Evolutionary conservation across 2,329 filamentous ascomycete genomes (phyloP), one percentile per base, ranked within the genome.

Genomic region (Graphilbum fragrans): DNA sequence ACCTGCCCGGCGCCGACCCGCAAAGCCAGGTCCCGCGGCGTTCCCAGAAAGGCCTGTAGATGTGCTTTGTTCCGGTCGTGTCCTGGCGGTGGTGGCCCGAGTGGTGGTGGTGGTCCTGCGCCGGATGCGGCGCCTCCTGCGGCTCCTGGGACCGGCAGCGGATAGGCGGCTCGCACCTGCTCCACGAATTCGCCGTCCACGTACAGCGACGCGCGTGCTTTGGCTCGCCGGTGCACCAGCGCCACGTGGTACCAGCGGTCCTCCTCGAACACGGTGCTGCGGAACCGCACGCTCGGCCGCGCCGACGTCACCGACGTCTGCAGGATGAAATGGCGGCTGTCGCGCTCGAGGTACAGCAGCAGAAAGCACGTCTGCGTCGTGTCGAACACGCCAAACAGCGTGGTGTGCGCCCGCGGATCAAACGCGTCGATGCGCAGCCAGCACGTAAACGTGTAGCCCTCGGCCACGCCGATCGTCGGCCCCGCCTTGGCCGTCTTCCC

Each of bases 381-480:
- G 61, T 98, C 92, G 59, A 93, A 96, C 9, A 92, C 86, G 21
- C 92, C 92, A 58, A 98, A 98, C 14, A 98, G 73, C 0, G 92
- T 98, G 0, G 92, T 98, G 58, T 98, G 92, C 16, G 83, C 80
- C 36, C 76, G 74, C 5, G 75, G 65, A 57, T 98, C 93, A 58
- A 92, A 96, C 33, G 77, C 69, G 57, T 96, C 88, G 45, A 98
- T 76, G 18, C 83, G 78, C 38, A 94, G 74, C 92, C 92, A 98
- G 1, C 86, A 76, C 36, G 84, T 76, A 46, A 98, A 82, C 1
- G 87, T 94, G 62, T 96, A 98, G 18, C 92, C 93, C n/a, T 71
- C 67, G 10, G 80, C 93, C n/a, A 71, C 67, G 10, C 80, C 75
- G 17, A 80, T 77, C 41, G 76, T 70, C 1, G 92, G 87, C n/a